phyloP scores from a whole-genome alignment of 1,139 yeast species.

The Lipomyces yarrowii region DNA sequence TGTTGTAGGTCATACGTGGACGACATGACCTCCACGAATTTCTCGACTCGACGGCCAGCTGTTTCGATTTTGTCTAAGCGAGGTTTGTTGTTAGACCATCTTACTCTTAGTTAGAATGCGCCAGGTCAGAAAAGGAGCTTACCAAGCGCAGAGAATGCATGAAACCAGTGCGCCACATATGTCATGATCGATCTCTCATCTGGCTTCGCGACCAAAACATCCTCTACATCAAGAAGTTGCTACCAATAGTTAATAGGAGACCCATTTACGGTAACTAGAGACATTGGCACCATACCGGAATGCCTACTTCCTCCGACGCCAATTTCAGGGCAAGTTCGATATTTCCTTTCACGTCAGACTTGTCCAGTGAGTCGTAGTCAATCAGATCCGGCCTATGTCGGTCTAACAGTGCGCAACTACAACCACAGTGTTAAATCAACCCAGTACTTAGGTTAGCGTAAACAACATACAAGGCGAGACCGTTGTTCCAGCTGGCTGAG shows the following conservation, averaged over 20 bases:
- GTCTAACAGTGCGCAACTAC: conserved; percentile 49
- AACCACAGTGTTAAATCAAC: background rate
- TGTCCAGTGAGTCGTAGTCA: conserved; percentile 45
- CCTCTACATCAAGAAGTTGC: conserved; percentile 61
- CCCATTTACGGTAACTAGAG: background rate
- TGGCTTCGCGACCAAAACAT: conserved; percentile 55
- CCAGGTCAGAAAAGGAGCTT: background rate
- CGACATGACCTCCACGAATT: conserved; percentile 44
- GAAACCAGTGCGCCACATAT: conserved; percentile 68
- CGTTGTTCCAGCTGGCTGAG: conserved; percentile 51
- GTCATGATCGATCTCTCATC: conserved; percentile 70
- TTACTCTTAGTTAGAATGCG: background rate
- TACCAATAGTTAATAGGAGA: conserved; percentile 1
- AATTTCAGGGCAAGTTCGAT: conserved; percentile 45
- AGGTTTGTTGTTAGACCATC: background rate
- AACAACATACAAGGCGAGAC: conserved; percentile 46
- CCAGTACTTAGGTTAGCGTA: background rate
- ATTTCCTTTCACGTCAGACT: conserved; percentile 40
- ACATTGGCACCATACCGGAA: conserved; percentile 44
- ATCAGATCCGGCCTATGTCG: conserved; percentile 51
- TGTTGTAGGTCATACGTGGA: conserved; percentile 45
- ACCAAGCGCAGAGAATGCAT: conserved; percentile 50
- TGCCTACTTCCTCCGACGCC: conserved; percentile 52
- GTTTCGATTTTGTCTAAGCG: conserved; percentile 42
- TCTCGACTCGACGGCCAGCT: conserved; percentile 47